These are phyloP conservation scores for Nakazawaea holstii DNA, from an alignment of 805 yeast genomes.

Conservation along the genomic window DNA sequence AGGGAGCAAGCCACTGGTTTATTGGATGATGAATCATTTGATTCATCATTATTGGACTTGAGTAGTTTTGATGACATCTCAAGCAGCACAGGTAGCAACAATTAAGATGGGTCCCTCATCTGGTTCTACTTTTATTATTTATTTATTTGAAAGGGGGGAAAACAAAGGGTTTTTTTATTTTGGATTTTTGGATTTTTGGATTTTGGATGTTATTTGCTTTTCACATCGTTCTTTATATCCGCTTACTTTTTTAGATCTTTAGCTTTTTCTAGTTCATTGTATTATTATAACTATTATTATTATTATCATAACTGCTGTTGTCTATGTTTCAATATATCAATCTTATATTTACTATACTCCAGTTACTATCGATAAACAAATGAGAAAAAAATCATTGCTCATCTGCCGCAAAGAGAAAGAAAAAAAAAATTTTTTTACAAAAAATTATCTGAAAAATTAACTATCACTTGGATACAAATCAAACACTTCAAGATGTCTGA, in stretches of 20 bases:
- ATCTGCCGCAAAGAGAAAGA: neutral
- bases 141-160: neutral
- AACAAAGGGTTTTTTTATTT: neutral
- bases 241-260: no score
- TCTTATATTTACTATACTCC: neutral
- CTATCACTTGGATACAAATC: neutral
- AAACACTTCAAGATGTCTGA: neutral
- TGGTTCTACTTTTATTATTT: neutral
- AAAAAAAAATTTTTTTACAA: neutral
- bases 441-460: neutral
- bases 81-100: neutral
- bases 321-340: neutral
- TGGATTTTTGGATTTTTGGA: neutral
- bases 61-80: slow-evolving; percentile 10
- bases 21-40: slow-evolving; percentile 7
- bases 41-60: slow-evolving; percentile 7
- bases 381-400: neutral
- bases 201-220: no score
- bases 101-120: neutral
- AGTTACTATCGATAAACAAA: no score
- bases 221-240: no score
- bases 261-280: no score
- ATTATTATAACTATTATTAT: neutral
- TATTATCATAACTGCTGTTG: neutral
- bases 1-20: neutral